Percentiles rank a stretch among this genome's conserved stretches.
Evolutionary conservation across 106 monocot genomes (phyloP).

Genomic region (Acanthochlamys bracteata): DNA sequence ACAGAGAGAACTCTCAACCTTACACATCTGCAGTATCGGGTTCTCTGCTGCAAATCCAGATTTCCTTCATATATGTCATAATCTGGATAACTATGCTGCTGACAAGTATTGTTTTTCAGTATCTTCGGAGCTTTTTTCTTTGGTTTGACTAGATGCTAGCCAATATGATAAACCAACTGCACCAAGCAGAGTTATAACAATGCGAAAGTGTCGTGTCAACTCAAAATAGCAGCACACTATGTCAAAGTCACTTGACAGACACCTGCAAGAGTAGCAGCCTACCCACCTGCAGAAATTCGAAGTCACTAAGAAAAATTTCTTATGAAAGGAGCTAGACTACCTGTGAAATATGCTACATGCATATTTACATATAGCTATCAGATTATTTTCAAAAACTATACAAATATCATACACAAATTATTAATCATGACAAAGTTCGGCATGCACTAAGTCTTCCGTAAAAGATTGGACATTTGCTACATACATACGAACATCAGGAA

Average conservation of each 20-base stretch:
- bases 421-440: no score
- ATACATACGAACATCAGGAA: no score
- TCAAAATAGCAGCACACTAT: conserved; percentile 88
- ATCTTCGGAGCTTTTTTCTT: conserved; percentile 13
- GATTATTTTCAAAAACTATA: no score
- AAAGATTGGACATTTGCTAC: no score
- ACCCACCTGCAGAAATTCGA: conserved; percentile 49
- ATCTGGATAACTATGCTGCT: conserved; percentile 1
- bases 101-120: conserved; percentile 8
- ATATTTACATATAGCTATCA: no score
- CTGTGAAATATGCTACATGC: not conserved
- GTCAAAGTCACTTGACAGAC: conserved; percentile 91
- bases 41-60: conserved; percentile 8
- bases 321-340: not conserved
- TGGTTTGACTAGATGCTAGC: conserved; percentile 57
- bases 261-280: conserved; percentile 95
- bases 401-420: no score
- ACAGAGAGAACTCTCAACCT: conserved; percentile 76
- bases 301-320: not conserved
- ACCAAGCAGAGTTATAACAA: conserved; percentile 86
- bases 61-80: conserved; percentile 6
- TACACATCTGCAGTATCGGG: conserved; percentile 26
- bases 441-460: no score
- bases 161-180: conserved; percentile 90
- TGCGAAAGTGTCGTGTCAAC: conserved; percentile 87